Conservation (phyloP, 164 flowering plant genomes). For the Protea cynaroides region DNA sequence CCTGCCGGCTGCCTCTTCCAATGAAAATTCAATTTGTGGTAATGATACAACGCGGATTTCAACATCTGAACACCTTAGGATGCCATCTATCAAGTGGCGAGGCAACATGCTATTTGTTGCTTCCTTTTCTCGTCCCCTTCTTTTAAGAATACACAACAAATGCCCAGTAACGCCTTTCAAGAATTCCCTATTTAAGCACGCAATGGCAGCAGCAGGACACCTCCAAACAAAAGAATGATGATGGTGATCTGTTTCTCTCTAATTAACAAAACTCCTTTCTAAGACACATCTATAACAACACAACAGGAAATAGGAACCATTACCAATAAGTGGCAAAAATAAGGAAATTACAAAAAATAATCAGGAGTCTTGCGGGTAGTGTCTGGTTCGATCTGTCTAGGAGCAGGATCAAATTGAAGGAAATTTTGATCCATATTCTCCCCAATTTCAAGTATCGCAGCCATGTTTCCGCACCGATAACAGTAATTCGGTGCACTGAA, state of each 20-base stretch:
- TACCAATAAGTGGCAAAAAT: conserved; percentile 13
- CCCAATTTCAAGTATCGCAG: conserved; percentile 84
- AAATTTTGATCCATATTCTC: conserved; percentile 85
- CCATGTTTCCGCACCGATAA: conserved; percentile 91
- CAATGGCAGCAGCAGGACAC: conserved; percentile 29
- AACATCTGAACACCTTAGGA: background rate
- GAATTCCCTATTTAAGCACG: conserved; percentile 18
- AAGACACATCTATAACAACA: conserved; percentile 42
- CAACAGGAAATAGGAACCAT: conserved; percentile 12
- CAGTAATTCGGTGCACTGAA: conserved; percentile 89
- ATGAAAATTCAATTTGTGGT: too few species aligned
- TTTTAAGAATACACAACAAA: conserved; percentile 28
- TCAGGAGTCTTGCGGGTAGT: conserved; percentile 87
- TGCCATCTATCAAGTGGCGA: conserved; percentile 20
- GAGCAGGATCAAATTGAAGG: conserved; percentile 87
- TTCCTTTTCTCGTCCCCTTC: conserved; percentile 20
- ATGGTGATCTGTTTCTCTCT: conserved; percentile 16
- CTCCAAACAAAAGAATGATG: conserved; percentile 51
- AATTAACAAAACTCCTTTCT: conserved; percentile 25
- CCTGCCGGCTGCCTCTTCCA: too few species aligned
- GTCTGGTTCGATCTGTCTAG: conserved; percentile 80
- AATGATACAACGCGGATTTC: too few species aligned
- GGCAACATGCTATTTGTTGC: conserved; percentile 35
- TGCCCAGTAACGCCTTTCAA: conserved; percentile 18
- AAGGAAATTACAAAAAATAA: conserved; percentile 57